A percentile compares a stretch with the other conserved stretches of the same genome.
These are phyloP conservation scores for Saturnispora halmiae DNA, from an alignment of 805 yeast genomes.

Conservation along the genomic window DNA sequence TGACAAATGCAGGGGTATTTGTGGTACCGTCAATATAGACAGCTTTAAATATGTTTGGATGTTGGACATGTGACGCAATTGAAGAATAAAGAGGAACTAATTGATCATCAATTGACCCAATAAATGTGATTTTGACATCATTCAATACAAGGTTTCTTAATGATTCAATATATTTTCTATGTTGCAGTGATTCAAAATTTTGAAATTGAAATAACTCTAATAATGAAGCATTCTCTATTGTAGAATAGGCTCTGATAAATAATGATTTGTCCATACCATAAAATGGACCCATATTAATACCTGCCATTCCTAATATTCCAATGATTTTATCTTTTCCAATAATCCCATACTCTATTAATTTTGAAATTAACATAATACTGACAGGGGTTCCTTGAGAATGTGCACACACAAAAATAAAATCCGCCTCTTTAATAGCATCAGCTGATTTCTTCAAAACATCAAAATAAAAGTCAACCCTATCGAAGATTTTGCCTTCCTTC, in stretches of 20 bases:
- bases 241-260: slow-evolving; percentile 78
- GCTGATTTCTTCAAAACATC: slow-evolving; percentile 62
- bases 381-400: slow-evolving; percentile 98
- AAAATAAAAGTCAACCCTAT: slow-evolving; percentile 75
- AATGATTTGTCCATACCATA: slow-evolving; percentile 80
- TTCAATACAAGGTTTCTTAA: slow-evolving; percentile 53
- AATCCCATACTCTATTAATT: slow-evolving; percentile 53
- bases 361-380: slow-evolving; percentile 67
- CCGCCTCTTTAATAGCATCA: slow-evolving; percentile 43
- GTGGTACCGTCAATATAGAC: slow-evolving; percentile 82
- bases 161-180: slow-evolving; percentile 60
- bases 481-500: slow-evolving; percentile 84
- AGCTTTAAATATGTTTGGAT: slow-evolving; percentile 85
- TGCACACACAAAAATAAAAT: slow-evolving; percentile 82
- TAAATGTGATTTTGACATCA: slow-evolving; percentile 69
- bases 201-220: slow-evolving; percentile 84
- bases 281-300: slow-evolving; percentile 88
- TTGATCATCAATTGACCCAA: slow-evolving; percentile 91
- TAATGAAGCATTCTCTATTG: slow-evolving; percentile 82
- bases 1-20: slow-evolving; percentile 69
- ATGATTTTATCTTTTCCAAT: slow-evolving; percentile 40
- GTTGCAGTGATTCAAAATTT: slow-evolving; percentile 60
- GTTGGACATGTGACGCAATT: slow-evolving; percentile 68
- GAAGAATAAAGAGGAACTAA: slow-evolving; percentile 89
- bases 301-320: slow-evolving; percentile 89